Conservation (phyloP, 352 stramenopile species). For the Pythium periplocum region DNA sequence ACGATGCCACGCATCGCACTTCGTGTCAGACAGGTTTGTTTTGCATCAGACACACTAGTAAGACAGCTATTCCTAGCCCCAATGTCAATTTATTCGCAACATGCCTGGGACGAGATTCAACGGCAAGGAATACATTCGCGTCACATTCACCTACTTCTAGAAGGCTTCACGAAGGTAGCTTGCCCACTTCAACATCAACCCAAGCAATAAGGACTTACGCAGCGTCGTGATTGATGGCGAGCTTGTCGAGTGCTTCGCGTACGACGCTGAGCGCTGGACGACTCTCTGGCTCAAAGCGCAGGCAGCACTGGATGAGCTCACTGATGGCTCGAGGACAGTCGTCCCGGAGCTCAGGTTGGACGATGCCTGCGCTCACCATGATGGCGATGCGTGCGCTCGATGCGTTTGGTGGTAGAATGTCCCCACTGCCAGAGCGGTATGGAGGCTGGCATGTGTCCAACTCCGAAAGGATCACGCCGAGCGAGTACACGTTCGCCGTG, state of each 20-base stretch:
- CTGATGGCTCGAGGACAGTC: conserved; percentile 43
- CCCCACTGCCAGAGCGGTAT: conserved; percentile 34
- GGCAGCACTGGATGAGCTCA: conserved; percentile 34
- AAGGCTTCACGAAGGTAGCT: too few relatives aligned
- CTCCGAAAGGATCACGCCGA: conserved; percentile 52
- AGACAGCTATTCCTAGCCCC: too few relatives aligned
- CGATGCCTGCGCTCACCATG: conserved; percentile 39
- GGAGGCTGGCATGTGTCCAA: conserved; percentile 51
- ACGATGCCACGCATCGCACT: too few relatives aligned
- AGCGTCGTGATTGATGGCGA: conserved; percentile 12
- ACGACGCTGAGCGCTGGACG: conserved; percentile 30
- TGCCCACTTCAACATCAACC: too few relatives aligned
- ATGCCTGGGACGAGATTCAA: too few relatives aligned
- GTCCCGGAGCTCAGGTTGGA: conserved; percentile 34
- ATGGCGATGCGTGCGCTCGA: conserved; percentile 38
- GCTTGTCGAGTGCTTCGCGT: conserved; percentile 32
- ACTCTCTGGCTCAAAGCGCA: conserved; percentile 39
- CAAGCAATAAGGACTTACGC: too few relatives aligned
- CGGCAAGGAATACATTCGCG: too few relatives aligned
- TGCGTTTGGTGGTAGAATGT: conserved; percentile 10
- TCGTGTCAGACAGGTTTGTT: too few relatives aligned
- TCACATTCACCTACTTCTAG: too few relatives aligned
- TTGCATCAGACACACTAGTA: too few relatives aligned
- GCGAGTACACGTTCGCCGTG: conserved; percentile 35
- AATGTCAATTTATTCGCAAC: too few relatives aligned